Conservation (phyloP, 345 rosid genomes). For the Populus tremula region DNA sequence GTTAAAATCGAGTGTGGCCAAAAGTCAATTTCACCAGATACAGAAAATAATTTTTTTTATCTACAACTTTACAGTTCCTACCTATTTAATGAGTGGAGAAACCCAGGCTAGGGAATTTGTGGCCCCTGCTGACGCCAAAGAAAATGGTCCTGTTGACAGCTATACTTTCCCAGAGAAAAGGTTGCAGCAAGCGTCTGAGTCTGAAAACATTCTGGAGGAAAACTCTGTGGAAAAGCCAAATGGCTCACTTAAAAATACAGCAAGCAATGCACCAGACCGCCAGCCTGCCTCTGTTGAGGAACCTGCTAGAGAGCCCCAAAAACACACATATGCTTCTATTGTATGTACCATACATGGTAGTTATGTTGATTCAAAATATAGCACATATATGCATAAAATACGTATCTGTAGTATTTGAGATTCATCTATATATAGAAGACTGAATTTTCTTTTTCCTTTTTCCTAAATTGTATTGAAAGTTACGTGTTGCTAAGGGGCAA, state of each 20-base stretch:
- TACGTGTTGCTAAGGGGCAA: conserved; percentile 58
- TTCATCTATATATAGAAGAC: background rate
- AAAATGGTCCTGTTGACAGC: conserved; percentile 46
- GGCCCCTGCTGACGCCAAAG: conserved; percentile 36
- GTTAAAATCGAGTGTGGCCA: background rate
- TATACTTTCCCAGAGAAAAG: conserved; percentile 42
- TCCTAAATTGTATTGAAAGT: conserved; percentile 24
- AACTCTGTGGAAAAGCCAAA: conserved; percentile 34
- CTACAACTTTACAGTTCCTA: conserved; percentile 38
- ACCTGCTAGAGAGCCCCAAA: conserved; percentile 49
- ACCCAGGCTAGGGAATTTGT: conserved; percentile 41
- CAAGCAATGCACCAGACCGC: conserved; percentile 34
- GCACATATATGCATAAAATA: background rate
- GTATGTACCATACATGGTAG: conserved; percentile 37
- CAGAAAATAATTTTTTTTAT: background rate
- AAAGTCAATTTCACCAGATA: background rate
- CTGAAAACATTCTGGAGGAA: conserved; percentile 36
- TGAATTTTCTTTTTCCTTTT: conserved; percentile 7
- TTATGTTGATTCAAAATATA: background rate
- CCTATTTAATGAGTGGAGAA: conserved; percentile 52
- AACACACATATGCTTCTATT: conserved; percentile 71
- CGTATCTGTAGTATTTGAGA: conserved; percentile 1
- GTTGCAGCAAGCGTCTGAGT: conserved; percentile 37
- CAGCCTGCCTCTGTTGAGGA: conserved; percentile 46
- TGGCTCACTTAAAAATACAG: conserved; percentile 29